phyloP scores from a whole-genome alignment of 345 rosid species.

The Leavenworthia alabamica region DNA sequence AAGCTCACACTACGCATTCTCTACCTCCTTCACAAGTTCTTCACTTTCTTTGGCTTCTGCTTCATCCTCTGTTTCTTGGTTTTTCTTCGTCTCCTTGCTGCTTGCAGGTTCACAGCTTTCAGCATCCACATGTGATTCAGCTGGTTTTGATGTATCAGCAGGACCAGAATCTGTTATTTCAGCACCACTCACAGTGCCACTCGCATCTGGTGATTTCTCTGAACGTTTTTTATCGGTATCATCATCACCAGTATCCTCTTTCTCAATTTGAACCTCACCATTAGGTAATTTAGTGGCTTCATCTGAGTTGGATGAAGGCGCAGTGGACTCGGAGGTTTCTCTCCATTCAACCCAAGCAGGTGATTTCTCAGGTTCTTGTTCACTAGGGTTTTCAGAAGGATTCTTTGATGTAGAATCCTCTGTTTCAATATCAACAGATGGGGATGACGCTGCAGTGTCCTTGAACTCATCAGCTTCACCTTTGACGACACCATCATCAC shows the following conservation, averaged over 20 bases:
- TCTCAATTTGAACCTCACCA: constrained; percentile 37
- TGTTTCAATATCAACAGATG: constrained; percentile 30
- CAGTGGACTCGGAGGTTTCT: constrained; percentile 48
- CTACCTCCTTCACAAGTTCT: constrained; percentile 13
- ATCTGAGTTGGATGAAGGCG: constrained; percentile 31
- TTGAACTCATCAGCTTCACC: constrained; percentile 46
- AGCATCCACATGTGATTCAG: constrained; percentile 12
- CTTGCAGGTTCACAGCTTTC: constrained; percentile 6
- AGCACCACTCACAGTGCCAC: background rate
- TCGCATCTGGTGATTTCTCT: constrained; percentile 10
- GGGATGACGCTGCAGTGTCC: constrained; percentile 47
- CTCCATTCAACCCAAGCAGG: constrained; percentile 84
- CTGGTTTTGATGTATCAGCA: background rate
- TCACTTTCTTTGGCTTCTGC: too few species aligned
- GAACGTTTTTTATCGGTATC: constrained; percentile 8
- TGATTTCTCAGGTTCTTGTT: constrained; percentile 45
- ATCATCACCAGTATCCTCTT: constrained; percentile 31
- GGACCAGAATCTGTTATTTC: constrained; percentile 9
- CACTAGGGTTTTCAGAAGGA: constrained; percentile 38
- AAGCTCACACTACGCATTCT: constrained; percentile 15
- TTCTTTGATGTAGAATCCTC: constrained; percentile 35
- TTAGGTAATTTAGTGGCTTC: constrained; percentile 34
- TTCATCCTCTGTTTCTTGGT: constrained; percentile 24
- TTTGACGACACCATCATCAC: constrained; percentile 35
- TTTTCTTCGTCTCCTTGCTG: constrained; percentile 1